Evolutionary conservation across 2,329 filamentous ascomycete species (phyloP).

Genomic region (Pseudocercospora cruenta): DNA sequence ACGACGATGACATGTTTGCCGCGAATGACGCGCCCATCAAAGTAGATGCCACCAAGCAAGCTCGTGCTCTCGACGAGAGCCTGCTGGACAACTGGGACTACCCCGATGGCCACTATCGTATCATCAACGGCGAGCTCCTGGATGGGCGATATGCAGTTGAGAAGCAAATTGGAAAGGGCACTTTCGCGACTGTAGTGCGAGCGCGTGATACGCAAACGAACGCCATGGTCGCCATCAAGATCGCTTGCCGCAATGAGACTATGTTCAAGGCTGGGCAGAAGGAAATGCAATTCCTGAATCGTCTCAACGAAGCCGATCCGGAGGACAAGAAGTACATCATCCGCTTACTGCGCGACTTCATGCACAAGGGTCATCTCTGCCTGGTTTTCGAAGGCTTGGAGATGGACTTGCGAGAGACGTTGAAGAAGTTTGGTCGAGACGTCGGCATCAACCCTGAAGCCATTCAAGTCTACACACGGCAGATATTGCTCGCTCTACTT

Average conservation of each 20-base stretch:
- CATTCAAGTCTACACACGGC: constrained; percentile 85
- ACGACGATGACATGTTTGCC: constrained; percentile 87
- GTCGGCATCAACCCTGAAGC: constrained; percentile 88
- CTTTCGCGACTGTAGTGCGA: constrained; percentile 95
- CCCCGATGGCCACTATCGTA: constrained; percentile 93
- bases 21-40: constrained; percentile 52
- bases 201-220: constrained; percentile 73
- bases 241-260: constrained; percentile 85
- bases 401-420: constrained; percentile 87
- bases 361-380: constrained; percentile 92
- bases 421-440: constrained; percentile 95
- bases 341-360: constrained; percentile 82
- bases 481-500: constrained; percentile 88
- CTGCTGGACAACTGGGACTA: constrained; percentile 94
- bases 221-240: constrained; percentile 89
- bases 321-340: constrained; percentile 92
- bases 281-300: constrained; percentile 89
- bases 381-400: constrained; percentile 95
- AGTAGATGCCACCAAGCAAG: constrained; percentile 54
- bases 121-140: constrained; percentile 87
- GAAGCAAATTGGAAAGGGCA: constrained; percentile 84
- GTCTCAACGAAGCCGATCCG: constrained; percentile 81
- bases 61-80: constrained; percentile 67
- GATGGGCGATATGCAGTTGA: constrained; percentile 89
- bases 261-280: constrained; percentile 84